Evolutionary conservation across 2,329 filamentous ascomycete genomes (phyloP).

Genomic region (Zarea fungicola): DNA sequence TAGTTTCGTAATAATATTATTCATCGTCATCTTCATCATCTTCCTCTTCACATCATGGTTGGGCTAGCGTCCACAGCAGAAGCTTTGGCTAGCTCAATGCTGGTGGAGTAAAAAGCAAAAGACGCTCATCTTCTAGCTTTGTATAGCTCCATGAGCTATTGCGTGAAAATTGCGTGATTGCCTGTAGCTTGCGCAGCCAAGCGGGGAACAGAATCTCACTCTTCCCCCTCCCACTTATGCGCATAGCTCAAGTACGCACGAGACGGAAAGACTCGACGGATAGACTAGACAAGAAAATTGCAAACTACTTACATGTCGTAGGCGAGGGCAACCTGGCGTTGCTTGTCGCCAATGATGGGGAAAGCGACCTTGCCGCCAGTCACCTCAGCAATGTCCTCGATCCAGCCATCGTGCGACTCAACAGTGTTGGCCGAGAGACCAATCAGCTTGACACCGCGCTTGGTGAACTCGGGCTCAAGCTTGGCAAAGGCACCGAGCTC

Average conservation of each 20-base stretch:
- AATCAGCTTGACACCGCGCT: conserved; percentile 85
- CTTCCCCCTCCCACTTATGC: too few relatives aligned
- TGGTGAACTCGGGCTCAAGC: conserved; percentile 80
- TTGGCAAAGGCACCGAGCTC: conserved; percentile 92
- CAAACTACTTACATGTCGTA: conserved; percentile 68
- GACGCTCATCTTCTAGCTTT: background rate
- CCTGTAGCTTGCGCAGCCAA: background rate
- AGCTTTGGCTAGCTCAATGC: too few relatives aligned
- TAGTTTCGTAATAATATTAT: too few relatives aligned
- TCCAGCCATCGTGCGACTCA: conserved; percentile 79
- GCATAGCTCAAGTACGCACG: too few relatives aligned
- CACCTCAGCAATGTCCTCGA: conserved; percentile 81
- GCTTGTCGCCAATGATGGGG: conserved; percentile 78
- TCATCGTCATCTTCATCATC: too few relatives aligned
- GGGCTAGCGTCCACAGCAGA: too few relatives aligned
- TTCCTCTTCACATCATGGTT: too few relatives aligned
- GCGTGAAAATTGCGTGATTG: conserved; percentile 2
- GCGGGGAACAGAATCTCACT: background rate
- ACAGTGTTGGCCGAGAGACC: conserved; percentile 85
- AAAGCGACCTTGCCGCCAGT: conserved; percentile 65
- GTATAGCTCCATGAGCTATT: background rate
- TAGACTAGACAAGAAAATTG: background rate
- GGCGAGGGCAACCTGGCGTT: conserved; percentile 66
- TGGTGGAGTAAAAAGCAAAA: background rate
- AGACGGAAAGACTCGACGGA: too few relatives aligned